phyloP scores from a whole-genome alignment of 1,284 basidiomycete species.

The Exobasidium rhododendri region DNA sequence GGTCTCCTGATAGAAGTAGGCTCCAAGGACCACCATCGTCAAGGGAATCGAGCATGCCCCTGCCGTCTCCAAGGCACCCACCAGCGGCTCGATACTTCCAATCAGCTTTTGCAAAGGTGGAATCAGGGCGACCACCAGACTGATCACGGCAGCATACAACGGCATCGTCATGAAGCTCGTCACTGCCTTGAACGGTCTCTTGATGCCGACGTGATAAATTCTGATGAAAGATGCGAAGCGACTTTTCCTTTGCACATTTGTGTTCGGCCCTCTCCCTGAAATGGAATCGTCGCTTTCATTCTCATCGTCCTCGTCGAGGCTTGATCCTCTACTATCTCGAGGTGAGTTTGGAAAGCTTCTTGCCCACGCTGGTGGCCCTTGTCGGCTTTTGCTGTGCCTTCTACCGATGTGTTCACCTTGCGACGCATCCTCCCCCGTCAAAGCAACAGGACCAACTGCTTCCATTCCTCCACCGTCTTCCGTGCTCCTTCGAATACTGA shows the following conservation, averaged over 20 bases:
- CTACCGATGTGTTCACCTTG: conserved; percentile 7
- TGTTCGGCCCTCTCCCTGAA: background rate
- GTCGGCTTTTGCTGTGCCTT: conserved; percentile 14
- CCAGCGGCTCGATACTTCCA: conserved; percentile 53
- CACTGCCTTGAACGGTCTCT: conserved; percentile 57
- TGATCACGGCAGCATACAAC: conserved; percentile 64
- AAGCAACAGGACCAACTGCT: background rate
- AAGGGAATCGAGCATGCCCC: conserved; percentile 65
- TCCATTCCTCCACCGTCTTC: conserved; percentile 6
- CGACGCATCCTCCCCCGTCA: conserved; percentile 21
- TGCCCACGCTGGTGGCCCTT: conserved; percentile 31
- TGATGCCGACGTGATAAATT: conserved; percentile 17
- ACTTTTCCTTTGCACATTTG: background rate
- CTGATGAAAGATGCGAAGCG: conserved; percentile 10
- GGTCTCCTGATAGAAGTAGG: conserved; percentile 65
- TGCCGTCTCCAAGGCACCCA: conserved; percentile 56
- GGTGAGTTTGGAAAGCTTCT: conserved; percentile 43
- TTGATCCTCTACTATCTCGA: conserved; percentile 19
- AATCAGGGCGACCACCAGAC: conserved; percentile 75
- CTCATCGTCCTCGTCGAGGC: background rate
- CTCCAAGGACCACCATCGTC: conserved; percentile 85
- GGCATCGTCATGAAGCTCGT: conserved; percentile 77
- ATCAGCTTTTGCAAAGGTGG: conserved; percentile 62
- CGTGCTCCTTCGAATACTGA: conserved; percentile 21
- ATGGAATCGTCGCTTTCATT: conserved; percentile 12